These are phyloP conservation scores for Aethionema arabicum DNA, from an alignment of 345 rosid genomes.

Conservation along the genomic window DNA sequence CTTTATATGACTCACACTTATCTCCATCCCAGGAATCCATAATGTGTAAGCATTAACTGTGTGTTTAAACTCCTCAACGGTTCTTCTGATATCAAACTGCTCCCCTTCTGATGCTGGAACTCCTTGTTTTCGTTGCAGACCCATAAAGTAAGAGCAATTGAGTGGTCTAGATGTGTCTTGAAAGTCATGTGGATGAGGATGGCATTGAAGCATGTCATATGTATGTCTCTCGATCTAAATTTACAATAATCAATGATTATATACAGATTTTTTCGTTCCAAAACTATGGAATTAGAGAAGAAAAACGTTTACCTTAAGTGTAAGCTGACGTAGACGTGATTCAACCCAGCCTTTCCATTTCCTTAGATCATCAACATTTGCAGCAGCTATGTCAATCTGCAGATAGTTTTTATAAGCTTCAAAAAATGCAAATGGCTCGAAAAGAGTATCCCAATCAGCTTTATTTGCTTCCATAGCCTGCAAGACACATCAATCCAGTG, in stretches of 20 bases:
- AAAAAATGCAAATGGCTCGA: conserved; percentile 85
- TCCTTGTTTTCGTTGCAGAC: conserved; percentile 93
- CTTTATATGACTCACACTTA: conserved; percentile 67
- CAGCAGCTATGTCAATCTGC: conserved; percentile 78
- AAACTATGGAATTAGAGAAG: background rate
- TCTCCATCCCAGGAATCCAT: conserved; percentile 87
- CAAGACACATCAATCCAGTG: conserved; percentile 35
- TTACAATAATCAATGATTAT: conserved; percentile 13
- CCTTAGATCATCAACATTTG: conserved; percentile 78
- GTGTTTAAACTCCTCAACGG: conserved; percentile 83
- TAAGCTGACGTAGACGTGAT: conserved; percentile 95
- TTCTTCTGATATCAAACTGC: conserved; percentile 83
- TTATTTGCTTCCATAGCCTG: conserved; percentile 83
- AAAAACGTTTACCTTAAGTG: conserved; percentile 60
- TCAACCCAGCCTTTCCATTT: conserved; percentile 99
- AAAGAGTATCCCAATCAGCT: conserved; percentile 88
- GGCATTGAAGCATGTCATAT: conserved; percentile 83
- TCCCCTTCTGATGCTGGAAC: conserved; percentile 69
- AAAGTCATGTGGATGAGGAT: conserved; percentile 89
- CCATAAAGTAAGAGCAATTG: conserved; percentile 84
- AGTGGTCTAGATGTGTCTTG: conserved; percentile 67
- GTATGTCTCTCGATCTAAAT: conserved; percentile 87
- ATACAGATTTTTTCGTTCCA: background rate
- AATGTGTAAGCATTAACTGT: conserved; percentile 57
- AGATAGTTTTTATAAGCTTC: conserved; percentile 93